Base-by-base conservation (phyloP, 176 grass and related monocot genomes). In the Zoysia japonica region DNA sequence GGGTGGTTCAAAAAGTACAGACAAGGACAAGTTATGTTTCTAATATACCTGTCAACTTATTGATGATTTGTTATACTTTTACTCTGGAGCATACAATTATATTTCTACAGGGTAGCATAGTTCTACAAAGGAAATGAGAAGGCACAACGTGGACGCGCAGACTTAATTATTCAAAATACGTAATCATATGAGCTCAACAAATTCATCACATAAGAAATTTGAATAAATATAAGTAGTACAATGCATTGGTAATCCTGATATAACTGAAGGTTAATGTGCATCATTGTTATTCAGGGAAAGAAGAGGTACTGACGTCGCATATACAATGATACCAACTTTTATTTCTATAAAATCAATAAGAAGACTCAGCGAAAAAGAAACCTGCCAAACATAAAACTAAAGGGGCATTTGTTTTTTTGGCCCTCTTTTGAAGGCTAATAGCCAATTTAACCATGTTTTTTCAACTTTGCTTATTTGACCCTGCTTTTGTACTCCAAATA, bases 271-370 rank as follows among this genome's bases (percentile, higher is more conserved):
- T 10, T 43, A 1, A 68, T 79, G 75, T 46, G 15, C 46, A 62
- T 0, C 54, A 84, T 52, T 46, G 47, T 61, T 83, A 78, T 61
- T 3, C 28, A 72, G n/a, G 9, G 14, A 72, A 74, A 47, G 16
- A 57, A 67, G 71, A 45, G 14, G 75, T 52, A 70, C 67, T 46
- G 43, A 75, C 0, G 2, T 46, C 44, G 37, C 19, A 61, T 5
- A 78, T 60, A 37, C 9, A 60, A 47, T 49, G 64, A 57, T 46
- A 74, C 2, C 13, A 49, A 20, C 37, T 62, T 52, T 44, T 43
- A 12, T 73, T 80, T 70, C 40, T 59, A 20, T 13, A 55, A 80
- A 75, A 65, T 78, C 17, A 28, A 65, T 49, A 52, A 45, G 44
- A 13, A 11, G 5, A 37, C 46, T n/a, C 75, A 41, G 11, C 35